These are phyloP conservation scores for Schizonepeta tenuifolia DNA, from an alignment of 257 asterid genomes.

Conservation along the genomic window DNA sequence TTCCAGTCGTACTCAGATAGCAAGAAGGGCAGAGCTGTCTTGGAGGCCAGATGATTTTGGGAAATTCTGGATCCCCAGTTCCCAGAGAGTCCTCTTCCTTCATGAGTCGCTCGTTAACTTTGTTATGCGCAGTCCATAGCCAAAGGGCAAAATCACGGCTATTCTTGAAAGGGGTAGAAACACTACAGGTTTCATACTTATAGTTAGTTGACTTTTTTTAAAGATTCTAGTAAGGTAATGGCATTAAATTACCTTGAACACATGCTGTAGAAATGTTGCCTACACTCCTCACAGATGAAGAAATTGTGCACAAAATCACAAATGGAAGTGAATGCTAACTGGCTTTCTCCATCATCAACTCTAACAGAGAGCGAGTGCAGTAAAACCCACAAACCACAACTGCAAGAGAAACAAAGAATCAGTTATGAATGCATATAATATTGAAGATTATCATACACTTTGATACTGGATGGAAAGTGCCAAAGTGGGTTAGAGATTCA, in stretches of 20 bases:
- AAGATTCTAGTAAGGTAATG: constrained; percentile 18
- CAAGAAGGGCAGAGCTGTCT: constrained; percentile 83
- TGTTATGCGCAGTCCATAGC: constrained; percentile 93
- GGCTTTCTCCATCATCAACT: constrained; percentile 83
- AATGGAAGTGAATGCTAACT: constrained; percentile 66
- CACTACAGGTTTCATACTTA: constrained; percentile 48
- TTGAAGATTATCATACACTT: constrained; percentile 25
- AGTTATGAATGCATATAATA: constrained; percentile 22
- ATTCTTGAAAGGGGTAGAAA: constrained; percentile 70
- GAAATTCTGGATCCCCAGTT: constrained; percentile 83
- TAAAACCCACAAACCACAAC: constrained; percentile 95
- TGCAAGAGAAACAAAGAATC: constrained; percentile 45
- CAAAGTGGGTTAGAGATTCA: too few relatives aligned
- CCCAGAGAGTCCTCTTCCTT: constrained; percentile 67
- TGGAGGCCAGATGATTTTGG: constrained; percentile 80
- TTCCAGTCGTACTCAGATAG: constrained; percentile 40
- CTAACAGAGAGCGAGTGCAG: constrained; percentile 91
- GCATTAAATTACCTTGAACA: constrained; percentile 69
- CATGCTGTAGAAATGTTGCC: constrained; percentile 84
- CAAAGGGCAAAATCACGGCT: constrained; percentile 74
- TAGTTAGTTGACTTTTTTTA: constrained; percentile 10
- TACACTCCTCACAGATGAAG: constrained; percentile 90
- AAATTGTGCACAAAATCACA: constrained; percentile 80
- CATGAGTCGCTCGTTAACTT: constrained; percentile 78
- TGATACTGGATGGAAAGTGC: background rate